Base-by-base conservation (phyloP, 805 yeast species). In the Candida insectorum region DNA sequence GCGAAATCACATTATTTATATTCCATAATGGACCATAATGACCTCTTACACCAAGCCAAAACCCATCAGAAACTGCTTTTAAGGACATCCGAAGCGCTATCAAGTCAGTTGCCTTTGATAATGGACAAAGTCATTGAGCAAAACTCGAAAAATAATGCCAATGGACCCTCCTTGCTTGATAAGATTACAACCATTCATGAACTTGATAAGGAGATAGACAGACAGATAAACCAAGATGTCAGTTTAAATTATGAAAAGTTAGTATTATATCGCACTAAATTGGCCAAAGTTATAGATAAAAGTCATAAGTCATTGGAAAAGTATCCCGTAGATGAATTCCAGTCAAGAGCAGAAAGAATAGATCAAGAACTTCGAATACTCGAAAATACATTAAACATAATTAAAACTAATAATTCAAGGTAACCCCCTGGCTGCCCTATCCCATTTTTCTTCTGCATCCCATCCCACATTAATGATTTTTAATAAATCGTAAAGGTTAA, bases 381-480 rank as follows among this genome's bases (percentile, higher is more conserved):
- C 27, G 96, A 87, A 50, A 58, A 64, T 26, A 71, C 87, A 7
- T 5, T 22, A 3, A 14, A 18, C 4, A 31, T 36, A 7, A n/a
- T 26, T 3, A 24, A 33, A 16, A 20, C 26, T 7, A 10, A 24
- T 8, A 14, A 20, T 22, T 32, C 40, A 60, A 4, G 68, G 51
- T 31, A 64, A 44, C 2, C 71, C 71, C 20, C 48, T 51, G 4
- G 69, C 69, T 4, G 73, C 73, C 23, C 69, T 60, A 37, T 75
- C 81, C 91, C 93, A 89, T 44, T 77, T 75, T 31, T 81, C 86
- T 15, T 77, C 77, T 39, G 78, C 80, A 11, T 73, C 70, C 97
- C 97, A 89, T 13, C 96, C 96, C 3, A 83, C 75, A 48, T 85
- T 79, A 26, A 89, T 72, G 16, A 89, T 74, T 43, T 73, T 72